Conservation (phyloP, 2,329 filamentous ascomycete species). For the Colletotrichum lini region DNA sequence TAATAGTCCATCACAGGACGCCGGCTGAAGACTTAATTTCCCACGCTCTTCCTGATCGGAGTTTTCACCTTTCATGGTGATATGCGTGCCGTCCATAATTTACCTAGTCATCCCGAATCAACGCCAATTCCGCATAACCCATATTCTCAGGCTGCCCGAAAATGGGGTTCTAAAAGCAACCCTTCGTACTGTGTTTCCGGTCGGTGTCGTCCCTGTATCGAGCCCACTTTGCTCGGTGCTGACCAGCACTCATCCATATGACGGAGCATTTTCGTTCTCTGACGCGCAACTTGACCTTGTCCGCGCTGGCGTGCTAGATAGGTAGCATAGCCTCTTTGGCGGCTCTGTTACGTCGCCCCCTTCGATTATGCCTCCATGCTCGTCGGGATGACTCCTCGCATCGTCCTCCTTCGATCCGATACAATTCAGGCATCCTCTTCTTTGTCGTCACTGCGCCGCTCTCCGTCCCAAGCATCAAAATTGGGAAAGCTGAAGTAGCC, state of each 20-base stretch:
- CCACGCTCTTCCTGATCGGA: background rate
- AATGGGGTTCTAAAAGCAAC: background rate
- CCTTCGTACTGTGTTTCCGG: slow-evolving; percentile 7
- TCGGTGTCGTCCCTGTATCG: background rate
- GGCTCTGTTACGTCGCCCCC: background rate
- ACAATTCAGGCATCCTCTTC: slow-evolving; percentile 44
- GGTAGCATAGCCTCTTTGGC: too few species aligned
- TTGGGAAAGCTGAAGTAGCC: slow-evolving; percentile 82
- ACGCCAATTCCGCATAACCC: too few species aligned
- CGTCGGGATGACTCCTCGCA: background rate
- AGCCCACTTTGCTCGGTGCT: background rate
- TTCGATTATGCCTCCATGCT: background rate
- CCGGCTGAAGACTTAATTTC: background rate
- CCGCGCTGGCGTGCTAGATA: background rate
- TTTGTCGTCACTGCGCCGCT: slow-evolving; percentile 58
- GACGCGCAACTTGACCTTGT: background rate
- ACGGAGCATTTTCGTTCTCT: too few species aligned
- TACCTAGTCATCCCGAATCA: background rate
- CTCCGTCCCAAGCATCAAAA: slow-evolving; percentile 76
- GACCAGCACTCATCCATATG: background rate
- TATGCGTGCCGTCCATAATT: background rate
- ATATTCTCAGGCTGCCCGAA: background rate
- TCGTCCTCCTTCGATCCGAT: background rate
- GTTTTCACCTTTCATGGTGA: background rate
- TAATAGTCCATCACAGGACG: background rate